Evolutionary conservation across 164 flowering plant species (phyloP), one percentile per base, ranked within the genome.

Genomic region (Umbellularia californica): DNA sequence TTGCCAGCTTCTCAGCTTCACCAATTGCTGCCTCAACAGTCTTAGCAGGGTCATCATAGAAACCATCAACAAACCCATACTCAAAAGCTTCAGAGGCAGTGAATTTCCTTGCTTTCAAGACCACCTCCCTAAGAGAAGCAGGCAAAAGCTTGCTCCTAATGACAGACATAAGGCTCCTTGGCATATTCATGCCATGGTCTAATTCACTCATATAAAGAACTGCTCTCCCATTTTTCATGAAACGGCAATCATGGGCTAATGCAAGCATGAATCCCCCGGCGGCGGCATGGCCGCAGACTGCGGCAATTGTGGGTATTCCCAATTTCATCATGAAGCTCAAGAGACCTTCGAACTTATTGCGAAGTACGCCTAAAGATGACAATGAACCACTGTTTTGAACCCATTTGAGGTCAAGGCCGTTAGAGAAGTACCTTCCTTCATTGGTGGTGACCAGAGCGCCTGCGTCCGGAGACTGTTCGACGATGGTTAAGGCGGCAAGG

Each of bases 121-220:
- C 41, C 23, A 69, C 73, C 68, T 75, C 77, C 50, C 41, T 58
- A 2, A 75, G 71, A 10, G 73, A 1, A 15, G 25, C 15, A 22
- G 77, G 60, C n/a, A 20, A 9, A 2, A 70, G 55, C 69, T 75
- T 75, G 47, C 71, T 66, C 67, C 14, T 52, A 7, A 71, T 76
- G 1, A 71, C 70, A 22, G 74, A 25, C 78, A 76, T 76, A 33
- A 76, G 35, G 35, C 71, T 65, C 70, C 65, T 71, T 2, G 74
- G 78, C 74, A 76, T 70, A 63, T 6, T 62, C 78, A 76, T 76
- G n/a, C 74, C 74, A 28, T 76, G 78, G 50, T 76, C 78, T 25
- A 76, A 52, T 65, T 76, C 78, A 23, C 78, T 76, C 78, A 76
- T 76, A 25, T 76, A 76, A 20, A 76, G 75, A 12, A 76, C 74